Percentiles rank a stretch among this genome's conserved stretches.
These are phyloP conservation scores for Pichia manshurica DNA, from an alignment of 805 yeast genomes.

Conservation along the genomic window DNA sequence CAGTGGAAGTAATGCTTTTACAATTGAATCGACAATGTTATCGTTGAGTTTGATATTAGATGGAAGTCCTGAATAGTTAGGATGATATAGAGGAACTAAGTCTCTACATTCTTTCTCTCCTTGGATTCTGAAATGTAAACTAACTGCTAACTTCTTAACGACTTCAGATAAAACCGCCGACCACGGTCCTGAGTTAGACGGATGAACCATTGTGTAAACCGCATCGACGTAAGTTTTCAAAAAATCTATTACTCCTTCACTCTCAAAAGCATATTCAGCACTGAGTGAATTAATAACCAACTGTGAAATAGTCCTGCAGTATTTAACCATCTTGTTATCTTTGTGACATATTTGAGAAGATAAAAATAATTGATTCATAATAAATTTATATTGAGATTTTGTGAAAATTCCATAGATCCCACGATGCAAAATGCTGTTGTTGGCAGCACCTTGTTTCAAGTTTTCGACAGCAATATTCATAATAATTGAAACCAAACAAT, in stretches of 20 bases:
- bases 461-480: slow-evolving; percentile 54
- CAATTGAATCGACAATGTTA: slow-evolving; percentile 18
- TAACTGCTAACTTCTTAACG: slow-evolving; percentile 51
- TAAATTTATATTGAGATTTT: slow-evolving; percentile 51
- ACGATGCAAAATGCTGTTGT: slow-evolving; percentile 30
- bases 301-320: slow-evolving; percentile 24
- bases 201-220: slow-evolving; percentile 78
- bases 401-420: slow-evolving; percentile 61
- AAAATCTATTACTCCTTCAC: slow-evolving; percentile 44
- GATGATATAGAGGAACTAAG: slow-evolving; percentile 17
- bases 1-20: slow-evolving; percentile 45
- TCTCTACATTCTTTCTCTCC: slow-evolving; percentile 40
- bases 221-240: slow-evolving; percentile 58
- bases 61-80: slow-evolving; percentile 25
- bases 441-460: slow-evolving; percentile 30
- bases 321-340: slow-evolving; percentile 23
- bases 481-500: slow-evolving; percentile 54
- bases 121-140: slow-evolving; percentile 52
- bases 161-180: slow-evolving; percentile 61
- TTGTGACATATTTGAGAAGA: slow-evolving; percentile 22
- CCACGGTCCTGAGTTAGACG: slow-evolving; percentile 93
- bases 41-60: slow-evolving; percentile 21
- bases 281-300: slow-evolving; percentile 59
- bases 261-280: slow-evolving; percentile 38
- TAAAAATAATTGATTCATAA: slow-evolving; percentile 48